Conservation (phyloP, 495 filamentous ascomycete genomes). For the Podospora pseudoanserina region DNA sequence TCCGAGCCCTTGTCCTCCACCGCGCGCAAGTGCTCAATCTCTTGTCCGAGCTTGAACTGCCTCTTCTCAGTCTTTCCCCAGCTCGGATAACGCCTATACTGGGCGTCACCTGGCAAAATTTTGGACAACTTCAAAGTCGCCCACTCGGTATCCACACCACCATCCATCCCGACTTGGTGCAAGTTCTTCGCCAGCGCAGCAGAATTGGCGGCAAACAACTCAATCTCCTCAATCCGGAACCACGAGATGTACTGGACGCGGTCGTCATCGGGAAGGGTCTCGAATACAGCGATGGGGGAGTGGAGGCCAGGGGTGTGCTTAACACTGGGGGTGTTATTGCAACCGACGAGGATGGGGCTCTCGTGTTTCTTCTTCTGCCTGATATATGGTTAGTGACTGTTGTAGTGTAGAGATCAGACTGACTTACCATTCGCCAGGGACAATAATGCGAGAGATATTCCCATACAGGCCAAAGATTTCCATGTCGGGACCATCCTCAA, state of each 20-base stretch:
- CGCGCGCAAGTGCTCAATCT: not conserved
- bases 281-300: not conserved
- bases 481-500: not conserved
- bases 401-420: not conserved
- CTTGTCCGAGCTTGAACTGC: not conserved
- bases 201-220: conserved; percentile 12
- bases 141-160: not conserved
- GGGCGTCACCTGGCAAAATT: not conserved
- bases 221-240: conserved; percentile 11
- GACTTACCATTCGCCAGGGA: not conserved
- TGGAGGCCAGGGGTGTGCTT: not conserved
- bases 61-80: not conserved
- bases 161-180: not conserved
- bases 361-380: not conserved
- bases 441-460: not conserved
- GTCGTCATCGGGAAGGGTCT: not conserved
- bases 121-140: not conserved
- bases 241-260: conserved; percentile 10
- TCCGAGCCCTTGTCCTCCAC: not conserved
- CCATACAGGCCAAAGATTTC: not conserved
- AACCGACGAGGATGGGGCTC: not conserved
- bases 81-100: not conserved
- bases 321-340: not conserved
- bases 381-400: not conserved
- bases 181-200: not conserved